Evolutionary conservation across 208 protist genomes (phyloP).

Genomic region (Lotmaria passim): DNA sequence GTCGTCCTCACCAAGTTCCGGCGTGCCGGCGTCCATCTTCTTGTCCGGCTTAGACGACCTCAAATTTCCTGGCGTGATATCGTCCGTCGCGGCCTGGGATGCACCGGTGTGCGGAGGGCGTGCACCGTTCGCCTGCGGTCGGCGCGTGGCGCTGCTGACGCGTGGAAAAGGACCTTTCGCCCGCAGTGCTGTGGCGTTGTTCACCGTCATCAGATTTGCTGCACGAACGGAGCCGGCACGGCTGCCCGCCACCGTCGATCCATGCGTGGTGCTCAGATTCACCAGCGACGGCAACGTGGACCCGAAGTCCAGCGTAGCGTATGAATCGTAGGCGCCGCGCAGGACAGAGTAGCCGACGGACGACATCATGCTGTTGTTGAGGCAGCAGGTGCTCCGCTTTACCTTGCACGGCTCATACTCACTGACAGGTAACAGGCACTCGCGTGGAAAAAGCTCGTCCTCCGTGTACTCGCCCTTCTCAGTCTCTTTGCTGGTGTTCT

Average conservation of each 20-base stretch:
- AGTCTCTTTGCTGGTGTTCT: background rate
- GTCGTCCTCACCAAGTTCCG: background rate
- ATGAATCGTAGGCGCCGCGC: constrained; percentile 8
- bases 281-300: constrained; percentile 10
- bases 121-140: background rate
- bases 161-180: constrained; percentile 10
- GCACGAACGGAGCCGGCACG: background rate
- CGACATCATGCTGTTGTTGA: constrained; percentile 11
- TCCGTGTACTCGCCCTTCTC: background rate
- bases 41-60: constrained; percentile 4
- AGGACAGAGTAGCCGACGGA: constrained; percentile 13
- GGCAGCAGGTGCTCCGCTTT: background rate
- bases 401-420: background rate
- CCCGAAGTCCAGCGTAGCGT: constrained; percentile 6
- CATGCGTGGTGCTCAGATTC: background rate
- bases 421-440: background rate
- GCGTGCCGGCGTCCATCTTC: background rate
- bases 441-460: background rate
- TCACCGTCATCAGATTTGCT: constrained; percentile 8
- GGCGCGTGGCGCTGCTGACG: background rate
- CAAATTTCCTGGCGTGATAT: too few species aligned
- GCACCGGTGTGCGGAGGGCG: too few species aligned
- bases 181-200: constrained; percentile 3
- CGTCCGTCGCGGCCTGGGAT: too few species aligned
- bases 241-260: background rate